These are phyloP conservation scores for Globisporangium apiculatum DNA, from an alignment of 352 stramenopile genomes.

Conservation along the genomic window DNA sequence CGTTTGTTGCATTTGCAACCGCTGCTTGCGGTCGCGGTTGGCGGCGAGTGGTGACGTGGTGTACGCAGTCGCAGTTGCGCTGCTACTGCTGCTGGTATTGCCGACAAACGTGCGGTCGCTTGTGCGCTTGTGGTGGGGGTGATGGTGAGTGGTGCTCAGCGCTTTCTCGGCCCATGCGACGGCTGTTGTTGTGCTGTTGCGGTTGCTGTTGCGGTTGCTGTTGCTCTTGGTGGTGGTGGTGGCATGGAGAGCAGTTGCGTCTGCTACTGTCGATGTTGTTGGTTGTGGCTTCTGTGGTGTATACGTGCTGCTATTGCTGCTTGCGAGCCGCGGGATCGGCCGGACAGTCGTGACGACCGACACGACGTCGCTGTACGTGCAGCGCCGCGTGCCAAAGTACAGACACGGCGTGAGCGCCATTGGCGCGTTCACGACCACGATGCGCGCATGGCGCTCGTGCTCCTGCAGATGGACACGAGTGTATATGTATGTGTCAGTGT, in stretches of 20 bases:
- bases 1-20: slow-evolving; percentile 16
- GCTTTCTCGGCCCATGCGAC: slow-evolving; percentile 5
- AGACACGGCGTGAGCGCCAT: slow-evolving; percentile 44
- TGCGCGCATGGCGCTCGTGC: slow-evolving; percentile 33
- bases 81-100: background rate
- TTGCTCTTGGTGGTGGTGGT: background rate
- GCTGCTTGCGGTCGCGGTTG: slow-evolving; percentile 12
- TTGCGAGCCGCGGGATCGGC: slow-evolving; percentile 19
- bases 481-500: background rate
- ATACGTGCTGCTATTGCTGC: background rate
- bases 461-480: slow-evolving; percentile 13
- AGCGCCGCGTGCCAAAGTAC: slow-evolving; percentile 67
- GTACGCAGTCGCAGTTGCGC: slow-evolving; percentile 1
- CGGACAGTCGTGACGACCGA: slow-evolving; percentile 53
- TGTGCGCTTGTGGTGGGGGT: background rate
- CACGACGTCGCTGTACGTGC: slow-evolving; percentile 68
- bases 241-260: background rate
- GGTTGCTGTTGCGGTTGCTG: too few species aligned
- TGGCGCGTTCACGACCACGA: slow-evolving; percentile 55
- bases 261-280: background rate
- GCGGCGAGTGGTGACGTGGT: slow-evolving; percentile 20
- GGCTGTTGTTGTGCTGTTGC: background rate
- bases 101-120: background rate
- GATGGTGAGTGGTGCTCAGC: background rate
- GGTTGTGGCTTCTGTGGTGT: background rate